Evolutionary conservation across 768 basidiomycete genomes (phyloP).

Genomic region (Tulasnella calospora): DNA sequence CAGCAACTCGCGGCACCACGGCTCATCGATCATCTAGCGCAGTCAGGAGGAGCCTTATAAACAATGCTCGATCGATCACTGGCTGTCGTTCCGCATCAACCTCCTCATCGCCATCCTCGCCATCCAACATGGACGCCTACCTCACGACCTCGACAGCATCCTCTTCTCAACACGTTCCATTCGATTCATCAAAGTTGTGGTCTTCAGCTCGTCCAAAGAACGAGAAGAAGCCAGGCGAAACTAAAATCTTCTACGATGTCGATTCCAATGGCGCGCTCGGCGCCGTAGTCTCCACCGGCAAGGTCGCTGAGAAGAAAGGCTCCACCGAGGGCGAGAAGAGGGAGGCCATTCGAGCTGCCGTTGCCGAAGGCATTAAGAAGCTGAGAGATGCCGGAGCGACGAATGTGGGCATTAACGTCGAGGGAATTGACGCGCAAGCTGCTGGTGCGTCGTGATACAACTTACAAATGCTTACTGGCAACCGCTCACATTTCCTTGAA

Average conservation of each 20-base stretch:
- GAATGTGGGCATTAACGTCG: constrained; percentile 57
- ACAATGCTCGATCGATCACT: not conserved
- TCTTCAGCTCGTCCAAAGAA: constrained; percentile 29
- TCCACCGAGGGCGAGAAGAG: constrained; percentile 48
- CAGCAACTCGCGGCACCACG: not conserved
- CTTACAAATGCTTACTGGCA: constrained; percentile 3
- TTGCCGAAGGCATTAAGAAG: constrained; percentile 68
- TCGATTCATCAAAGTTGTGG: constrained; percentile 49
- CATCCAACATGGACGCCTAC: constrained; percentile 39
- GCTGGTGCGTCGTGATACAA: constrained; percentile 50
- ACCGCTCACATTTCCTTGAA: constrained; percentile 14
- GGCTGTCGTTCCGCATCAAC: not conserved
- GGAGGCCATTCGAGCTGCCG: constrained; percentile 65
- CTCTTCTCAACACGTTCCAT: constrained; percentile 34
- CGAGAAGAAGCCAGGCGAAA: constrained; percentile 31
- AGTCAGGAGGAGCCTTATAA: not conserved
- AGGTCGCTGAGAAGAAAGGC: constrained; percentile 41
- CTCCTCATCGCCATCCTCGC: not conserved
- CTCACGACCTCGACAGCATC: constrained; percentile 48
- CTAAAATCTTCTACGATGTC: constrained; percentile 34
- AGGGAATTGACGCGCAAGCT: constrained; percentile 61
- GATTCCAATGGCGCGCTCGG: constrained; percentile 23
- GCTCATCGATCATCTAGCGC: not conserved
- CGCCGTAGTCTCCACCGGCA: constrained; percentile 53
- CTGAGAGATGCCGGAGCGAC: constrained; percentile 52